Evolutionary conservation across 1,139 yeast species (phyloP).

Genomic region (Hansenula anomala): DNA sequence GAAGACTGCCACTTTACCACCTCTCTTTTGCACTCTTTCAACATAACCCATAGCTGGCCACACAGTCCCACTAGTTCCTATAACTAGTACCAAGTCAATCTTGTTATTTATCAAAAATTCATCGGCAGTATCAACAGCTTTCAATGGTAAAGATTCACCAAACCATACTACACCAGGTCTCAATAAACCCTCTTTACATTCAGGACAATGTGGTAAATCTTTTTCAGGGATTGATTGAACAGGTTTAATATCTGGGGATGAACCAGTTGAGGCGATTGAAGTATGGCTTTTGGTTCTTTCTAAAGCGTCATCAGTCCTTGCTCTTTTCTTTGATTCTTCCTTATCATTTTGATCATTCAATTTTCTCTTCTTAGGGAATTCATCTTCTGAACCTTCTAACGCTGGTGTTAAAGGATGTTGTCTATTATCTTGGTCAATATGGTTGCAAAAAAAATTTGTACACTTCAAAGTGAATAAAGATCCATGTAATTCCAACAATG

Average conservation of each 20-base stretch:
- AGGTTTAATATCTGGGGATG: constrained; percentile 44
- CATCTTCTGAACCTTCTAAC: constrained; percentile 35
- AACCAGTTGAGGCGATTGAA: constrained; percentile 8
- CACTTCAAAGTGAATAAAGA: constrained; percentile 68
- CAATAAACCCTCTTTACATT: constrained; percentile 53
- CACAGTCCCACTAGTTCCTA: constrained; percentile 81
- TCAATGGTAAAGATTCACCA: constrained; percentile 75
- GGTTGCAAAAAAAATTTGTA: constrained; percentile 70
- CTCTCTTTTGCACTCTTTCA: constrained; percentile 63
- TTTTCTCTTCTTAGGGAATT: constrained; percentile 17
- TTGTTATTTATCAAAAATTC: constrained; percentile 53
- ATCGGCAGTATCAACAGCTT: constrained; percentile 61
- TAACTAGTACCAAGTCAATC: constrained; percentile 72
- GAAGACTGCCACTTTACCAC: constrained; percentile 82
- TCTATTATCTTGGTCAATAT: constrained; percentile 45
- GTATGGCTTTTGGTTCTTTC: constrained; percentile 2
- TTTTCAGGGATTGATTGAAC: constrained; percentile 40
- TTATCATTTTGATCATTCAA: constrained; percentile 3
- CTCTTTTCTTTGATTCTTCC: constrained; percentile 3
- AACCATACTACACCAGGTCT: constrained; percentile 94
- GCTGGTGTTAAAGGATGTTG: constrained; percentile 62
- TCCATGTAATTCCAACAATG: constrained; percentile 71
- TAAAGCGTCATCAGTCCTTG: constrained; percentile 8
- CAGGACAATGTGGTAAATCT: constrained; percentile 75
- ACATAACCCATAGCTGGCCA: constrained; percentile 94